Base-by-base conservation (phyloP, 2,329 filamentous ascomycete species). In the Aspergillus calidoustus region DNA sequence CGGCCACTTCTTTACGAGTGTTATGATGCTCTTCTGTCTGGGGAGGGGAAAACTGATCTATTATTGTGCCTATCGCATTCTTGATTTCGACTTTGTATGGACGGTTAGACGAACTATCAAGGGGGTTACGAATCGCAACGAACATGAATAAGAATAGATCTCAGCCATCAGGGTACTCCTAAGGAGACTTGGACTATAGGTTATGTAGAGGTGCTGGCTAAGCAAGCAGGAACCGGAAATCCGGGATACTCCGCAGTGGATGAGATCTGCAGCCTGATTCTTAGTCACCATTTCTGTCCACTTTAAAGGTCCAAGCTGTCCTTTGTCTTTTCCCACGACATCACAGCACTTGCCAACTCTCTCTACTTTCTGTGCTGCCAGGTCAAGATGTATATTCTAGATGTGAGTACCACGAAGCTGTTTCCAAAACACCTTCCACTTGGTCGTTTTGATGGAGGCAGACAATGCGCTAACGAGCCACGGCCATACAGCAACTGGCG, bases 401-500 rank as follows among this genome's bases (percentile, higher is more conserved):
- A 77, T 71, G 74, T 76, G 67, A 61, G 65, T 49, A 41, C 5
- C 19, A 19, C 17, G 53, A 61, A 6, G 13, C 11, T 46, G n/a
- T 48, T 47, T 41, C 19, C 4, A 9, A 34, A 34, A 8, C 15
- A 19, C 22, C 34, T 13, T 47, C 31, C 25, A 13, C 28, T 17
- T 11, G 46, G 23, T 3, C 11, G 5, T 38, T 28, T 57, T n/a
- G 44, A 57, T 43, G 34, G 31, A 31, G 34, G 34, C 5, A 13
- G 34, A 41, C 3, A 5, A 41, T 41, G 15, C 17, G 34, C 34
- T 41, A 41, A 41, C 15, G 34, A 41, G 34, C 54, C 55, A 65
- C 64, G 61, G 48, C 60, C 53, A 28, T 57, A 57, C 48, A 87
- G 83, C 82, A 86, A 82, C 88, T 98, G 69, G 92, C 92, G 75